Evolutionary conservation across 495 filamentous ascomycete genomes (phyloP).

Genomic region (Halenospora varia): DNA sequence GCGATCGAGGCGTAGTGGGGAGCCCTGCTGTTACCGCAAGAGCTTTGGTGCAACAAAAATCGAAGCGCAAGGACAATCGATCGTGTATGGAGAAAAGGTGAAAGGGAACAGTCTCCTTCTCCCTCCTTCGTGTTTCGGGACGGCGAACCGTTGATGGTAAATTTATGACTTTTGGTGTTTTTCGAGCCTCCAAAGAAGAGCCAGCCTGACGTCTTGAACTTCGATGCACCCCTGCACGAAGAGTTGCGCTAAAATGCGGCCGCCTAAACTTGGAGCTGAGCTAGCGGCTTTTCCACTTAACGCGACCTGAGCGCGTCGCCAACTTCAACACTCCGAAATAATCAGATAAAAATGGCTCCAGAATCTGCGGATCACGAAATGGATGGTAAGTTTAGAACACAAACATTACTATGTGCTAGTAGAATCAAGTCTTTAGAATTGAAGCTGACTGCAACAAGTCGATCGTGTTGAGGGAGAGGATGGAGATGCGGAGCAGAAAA

Average conservation of each 20-base stretch:
- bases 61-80: neutral
- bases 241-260: conserved; percentile 1
- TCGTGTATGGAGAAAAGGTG: neutral
- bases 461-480: conserved; percentile 19
- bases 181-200: neutral
- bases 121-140: neutral
- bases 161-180: conserved; percentile 2
- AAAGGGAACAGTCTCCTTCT: neutral
- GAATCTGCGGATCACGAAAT: conserved; percentile 26
- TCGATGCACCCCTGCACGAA: neutral
- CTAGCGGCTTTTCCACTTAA: neutral
- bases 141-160: neutral
- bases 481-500: conserved; percentile 55
- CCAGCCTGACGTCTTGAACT: neutral
- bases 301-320: conserved; percentile 3
- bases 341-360: conserved; percentile 16
- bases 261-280: neutral
- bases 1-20: conserved; percentile 6
- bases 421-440: no score
- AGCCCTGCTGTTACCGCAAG: conserved; percentile 25
- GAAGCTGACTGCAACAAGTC: conserved; percentile 7
- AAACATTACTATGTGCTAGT: no score
- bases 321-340: neutral
- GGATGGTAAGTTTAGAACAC: conserved; percentile 16
- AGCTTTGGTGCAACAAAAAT: neutral